phyloP scores from a whole-genome alignment of 345 rosid species.

The Pseudoturritis turrita region DNA sequence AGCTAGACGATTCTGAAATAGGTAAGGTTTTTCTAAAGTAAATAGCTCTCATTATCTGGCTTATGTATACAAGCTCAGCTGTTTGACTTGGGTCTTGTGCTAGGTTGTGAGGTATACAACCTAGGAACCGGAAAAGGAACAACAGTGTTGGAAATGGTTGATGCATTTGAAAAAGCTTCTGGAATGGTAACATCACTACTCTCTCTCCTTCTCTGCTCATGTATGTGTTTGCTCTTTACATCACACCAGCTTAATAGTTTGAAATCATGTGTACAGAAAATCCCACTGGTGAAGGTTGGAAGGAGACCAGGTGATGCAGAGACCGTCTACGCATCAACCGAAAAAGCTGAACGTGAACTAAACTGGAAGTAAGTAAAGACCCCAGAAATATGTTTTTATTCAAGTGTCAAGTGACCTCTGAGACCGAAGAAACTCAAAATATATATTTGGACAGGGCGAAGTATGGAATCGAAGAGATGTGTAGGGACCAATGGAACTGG shows the following conservation, averaged over 20 bases:
- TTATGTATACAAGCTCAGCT: neutral
- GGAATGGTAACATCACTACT: constrained; percentile 58
- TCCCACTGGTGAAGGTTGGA: constrained; percentile 70
- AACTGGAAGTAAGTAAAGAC: constrained; percentile 77
- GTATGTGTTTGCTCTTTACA: neutral
- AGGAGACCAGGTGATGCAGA: constrained; percentile 90
- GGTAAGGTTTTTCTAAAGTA: constrained; percentile 41
- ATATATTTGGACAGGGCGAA: constrained; percentile 59
- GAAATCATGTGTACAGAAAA: constrained; percentile 43
- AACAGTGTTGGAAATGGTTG: constrained; percentile 94
- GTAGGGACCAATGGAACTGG: constrained; percentile 97
- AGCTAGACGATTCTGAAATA: constrained; percentile 62
- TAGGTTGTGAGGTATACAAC: constrained; percentile 95
- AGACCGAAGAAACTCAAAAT: constrained; percentile 1
- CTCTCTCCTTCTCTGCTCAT: neutral
- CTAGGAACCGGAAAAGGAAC: constrained; percentile 97
- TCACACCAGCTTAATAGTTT: neutral
- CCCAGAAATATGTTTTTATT: neutral
- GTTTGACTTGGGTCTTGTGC: constrained; percentile 3
- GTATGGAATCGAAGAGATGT: constrained; percentile 84
- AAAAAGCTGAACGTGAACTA: constrained; percentile 74
- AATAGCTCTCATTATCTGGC: neutral
- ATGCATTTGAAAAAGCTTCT: constrained; percentile 89
- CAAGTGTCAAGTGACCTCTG: neutral
- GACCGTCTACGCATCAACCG: constrained; percentile 83